Evolutionary conservation across 2,329 filamentous ascomycete species (phyloP).

Genomic region (Pseudocercospora cruenta): DNA sequence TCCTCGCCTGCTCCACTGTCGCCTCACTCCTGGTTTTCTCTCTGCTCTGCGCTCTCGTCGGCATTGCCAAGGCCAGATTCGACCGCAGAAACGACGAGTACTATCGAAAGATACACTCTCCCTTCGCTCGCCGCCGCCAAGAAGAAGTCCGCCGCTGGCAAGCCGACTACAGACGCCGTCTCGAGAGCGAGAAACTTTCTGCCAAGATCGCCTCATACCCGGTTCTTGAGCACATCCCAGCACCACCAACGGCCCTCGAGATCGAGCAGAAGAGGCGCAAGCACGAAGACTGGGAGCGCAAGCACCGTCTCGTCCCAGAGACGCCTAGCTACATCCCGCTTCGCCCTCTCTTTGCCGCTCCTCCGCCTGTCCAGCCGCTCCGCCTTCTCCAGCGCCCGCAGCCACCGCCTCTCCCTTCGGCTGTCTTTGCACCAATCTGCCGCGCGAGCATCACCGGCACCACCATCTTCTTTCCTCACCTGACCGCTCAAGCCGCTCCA

Average conservation of each 20-base stretch:
- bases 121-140: background rate
- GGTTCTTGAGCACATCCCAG: background rate
- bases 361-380: background rate
- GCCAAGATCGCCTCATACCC: background rate
- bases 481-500: background rate
- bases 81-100: background rate
- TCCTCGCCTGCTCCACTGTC: background rate
- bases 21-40: background rate
- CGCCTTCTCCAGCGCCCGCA: background rate
- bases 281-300: background rate
- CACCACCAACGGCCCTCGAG: background rate
- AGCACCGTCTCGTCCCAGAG: background rate
- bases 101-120: background rate
- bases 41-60: background rate
- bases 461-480: background rate
- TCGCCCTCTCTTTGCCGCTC: background rate
- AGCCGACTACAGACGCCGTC: background rate
- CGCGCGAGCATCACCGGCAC: background rate
- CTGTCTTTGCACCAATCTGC: background rate
- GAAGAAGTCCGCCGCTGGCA: background rate
- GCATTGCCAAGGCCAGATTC: background rate
- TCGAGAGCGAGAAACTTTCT: background rate
- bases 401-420: background rate
- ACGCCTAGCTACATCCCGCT: background rate
- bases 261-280: background rate